Evolutionary conservation across 306 rosid species (phyloP), one percentile per base, ranked within the genome.

Genomic region (Trifolium dubium): DNA sequence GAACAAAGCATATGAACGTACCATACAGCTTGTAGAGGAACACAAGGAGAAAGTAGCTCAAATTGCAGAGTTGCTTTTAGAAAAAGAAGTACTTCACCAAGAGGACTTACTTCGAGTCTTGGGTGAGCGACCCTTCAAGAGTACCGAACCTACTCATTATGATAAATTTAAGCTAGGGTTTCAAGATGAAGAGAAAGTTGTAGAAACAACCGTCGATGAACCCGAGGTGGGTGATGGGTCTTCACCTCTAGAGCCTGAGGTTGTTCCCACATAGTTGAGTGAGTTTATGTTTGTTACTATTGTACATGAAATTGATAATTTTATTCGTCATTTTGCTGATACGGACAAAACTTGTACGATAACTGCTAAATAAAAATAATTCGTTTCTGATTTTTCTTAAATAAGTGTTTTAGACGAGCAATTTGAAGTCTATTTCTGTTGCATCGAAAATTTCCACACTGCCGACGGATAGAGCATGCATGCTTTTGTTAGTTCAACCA

Each of bases 61-160:
- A 68, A 79, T 94, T 54, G 98, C 98, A 4, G 97, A 94, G 83
- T 69, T 94, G 80, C 80, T 94, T 83, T 96, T 94, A 37, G 95
- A 91, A 65, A 94, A 94, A 83, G 97, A 94, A 81, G 97, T 94
- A n/a, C 94, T 94, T 83, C 97, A 89, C 83, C 98, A 85, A 75
- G 94, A 93, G 0, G 98, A 91, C 77, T 78, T 93, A 84, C 9
- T 79, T 44, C 80, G 67, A 35, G 81, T 94, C 43, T 72, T 91
- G 80, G 98, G 98, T 0, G 87, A 85, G 68, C 81, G 98, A 5
- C 98, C 98, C 9, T 94, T 83, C 79, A 75, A 86, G 75, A 11
- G 85, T 0, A 32, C 29, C 12, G 98, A 94, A 83, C 19, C 64
- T 10, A 83, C 85, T 30, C 88, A 91, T 40, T 94, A 91, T 23